These are phyloP conservation scores for Epichloe amarillans DNA, from an alignment of 2,329 filamentous ascomycete species.

Conservation along the genomic window DNA sequence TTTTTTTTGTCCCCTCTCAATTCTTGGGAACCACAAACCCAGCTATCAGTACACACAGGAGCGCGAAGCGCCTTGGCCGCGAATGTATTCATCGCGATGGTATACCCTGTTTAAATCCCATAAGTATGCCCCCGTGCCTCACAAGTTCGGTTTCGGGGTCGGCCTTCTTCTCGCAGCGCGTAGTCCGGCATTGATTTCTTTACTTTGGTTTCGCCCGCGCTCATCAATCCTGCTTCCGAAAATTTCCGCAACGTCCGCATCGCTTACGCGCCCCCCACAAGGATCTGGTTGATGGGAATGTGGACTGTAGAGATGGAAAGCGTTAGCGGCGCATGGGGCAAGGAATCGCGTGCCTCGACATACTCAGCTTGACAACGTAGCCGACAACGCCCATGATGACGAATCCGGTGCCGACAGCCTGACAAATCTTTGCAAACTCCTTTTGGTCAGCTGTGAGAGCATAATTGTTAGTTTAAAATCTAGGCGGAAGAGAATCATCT, in stretches of 20 bases:
- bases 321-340: background rate
- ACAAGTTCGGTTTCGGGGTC: too few species aligned
- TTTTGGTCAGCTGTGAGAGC: slow-evolving; percentile 24
- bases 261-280: slow-evolving; percentile 52
- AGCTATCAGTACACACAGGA: slow-evolving; percentile 1
- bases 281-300: slow-evolving; percentile 57
- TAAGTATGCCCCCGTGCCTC: background rate
- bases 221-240: background rate
- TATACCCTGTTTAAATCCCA: background rate
- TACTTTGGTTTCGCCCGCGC: background rate
- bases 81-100: background rate
- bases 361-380: slow-evolving; percentile 58
- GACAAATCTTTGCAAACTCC: slow-evolving; percentile 32
- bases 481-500: background rate
- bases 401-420: slow-evolving; percentile 56
- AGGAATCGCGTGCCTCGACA: slow-evolving; percentile 10
- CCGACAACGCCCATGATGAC: slow-evolving; percentile 58
- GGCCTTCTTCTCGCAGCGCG: background rate
- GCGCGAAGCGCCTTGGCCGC: background rate
- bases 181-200: background rate
- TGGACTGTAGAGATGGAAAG: slow-evolving; percentile 33
- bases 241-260: background rate
- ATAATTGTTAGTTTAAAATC: background rate
- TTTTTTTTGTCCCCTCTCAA: background rate
- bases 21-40: background rate